Evolutionary conservation across 352 stramenopile species (phyloP), one percentile per base, ranked within the genome.

Genomic region (Pythium aristosporum): DNA sequence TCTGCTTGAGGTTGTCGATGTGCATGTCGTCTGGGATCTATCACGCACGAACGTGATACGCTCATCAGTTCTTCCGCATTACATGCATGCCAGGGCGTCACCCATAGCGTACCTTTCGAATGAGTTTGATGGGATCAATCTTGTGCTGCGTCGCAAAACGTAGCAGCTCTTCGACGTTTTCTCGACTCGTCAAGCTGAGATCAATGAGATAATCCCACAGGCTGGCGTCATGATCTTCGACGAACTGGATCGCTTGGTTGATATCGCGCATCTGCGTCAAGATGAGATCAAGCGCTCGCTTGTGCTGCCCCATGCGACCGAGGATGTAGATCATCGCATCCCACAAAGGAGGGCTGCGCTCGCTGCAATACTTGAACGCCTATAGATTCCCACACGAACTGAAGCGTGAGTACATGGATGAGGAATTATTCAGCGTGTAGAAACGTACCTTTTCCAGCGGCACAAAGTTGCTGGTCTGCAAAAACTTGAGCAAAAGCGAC

Each of bases 311-410:
- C 86, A 94, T 92, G 48, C 86, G 86, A 21, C 86, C 84, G 28
- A 94, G 61, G 53, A 92, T 89, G 67, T 92, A 94, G 61, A 94
- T 92, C 86, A 94, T 94, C 13, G 86, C 81, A 51, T 92, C 83
- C 83, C 83, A 94, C 1, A 92, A 65, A 21, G 86, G 86, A 42
- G 86, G 85, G 34, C 43, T 75, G 12, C 82, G 86, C 20, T 91
- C 79, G 34, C 74, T 87, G 59, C 86, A 94, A 67, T 89, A 92
- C 61, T 84, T 80, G 65, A 82, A 94, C 9, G 82, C 83, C 82
- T 94, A 30, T 48, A 20, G 18, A n/a, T 42, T 51, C 34, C 3
- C 15, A 5, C 43, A 30, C 15, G 7, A 25, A 30, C 5, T 36
- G 18, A 25, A 49, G 4, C 3, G 21, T 23, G 21, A 30, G 43